Evolutionary conservation across 306 rosid species (phyloP).

Genomic region (Carpinus viminea): DNA sequence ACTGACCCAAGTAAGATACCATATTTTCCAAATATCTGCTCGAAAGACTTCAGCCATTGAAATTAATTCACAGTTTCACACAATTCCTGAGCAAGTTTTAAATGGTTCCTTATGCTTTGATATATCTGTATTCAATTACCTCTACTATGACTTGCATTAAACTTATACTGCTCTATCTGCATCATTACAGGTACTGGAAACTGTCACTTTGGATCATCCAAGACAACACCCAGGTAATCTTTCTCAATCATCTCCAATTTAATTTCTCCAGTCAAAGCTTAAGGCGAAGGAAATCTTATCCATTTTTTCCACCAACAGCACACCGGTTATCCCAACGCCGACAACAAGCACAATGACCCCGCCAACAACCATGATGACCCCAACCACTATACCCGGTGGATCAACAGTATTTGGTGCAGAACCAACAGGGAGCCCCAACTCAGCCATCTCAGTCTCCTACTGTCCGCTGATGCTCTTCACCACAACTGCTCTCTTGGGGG

Average conservation of each 20-base stretch:
- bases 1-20: slow-evolving; percentile 84
- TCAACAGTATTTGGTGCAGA: slow-evolving; percentile 57
- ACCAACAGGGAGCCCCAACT: slow-evolving; percentile 68
- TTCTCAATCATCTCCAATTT: slow-evolving; percentile 22
- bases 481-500: slow-evolving; percentile 46
- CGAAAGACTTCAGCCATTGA: too few relatives aligned
- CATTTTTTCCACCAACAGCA: slow-evolving; percentile 38
- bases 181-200: slow-evolving; percentile 60
- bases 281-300: slow-evolving; percentile 24
- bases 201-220: slow-evolving; percentile 62
- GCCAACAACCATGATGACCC: slow-evolving; percentile 31
- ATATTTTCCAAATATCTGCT: too few relatives aligned
- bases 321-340: slow-evolving; percentile 26
- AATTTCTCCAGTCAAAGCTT: slow-evolving; percentile 13
- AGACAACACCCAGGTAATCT: slow-evolving; percentile 56
- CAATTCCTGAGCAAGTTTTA: neutral
- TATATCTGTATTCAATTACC: neutral
- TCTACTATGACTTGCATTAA: slow-evolving; percentile 7
- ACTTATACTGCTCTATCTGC: slow-evolving; percentile 20
- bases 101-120: neutral
- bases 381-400: slow-evolving; percentile 54
- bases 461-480: slow-evolving; percentile 41
- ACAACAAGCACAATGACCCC: slow-evolving; percentile 23
- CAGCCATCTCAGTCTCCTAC: slow-evolving; percentile 46
- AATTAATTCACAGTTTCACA: neutral